Evolutionary conservation across 345 rosid species (phyloP).

Genomic region (Populus euphratica): DNA sequence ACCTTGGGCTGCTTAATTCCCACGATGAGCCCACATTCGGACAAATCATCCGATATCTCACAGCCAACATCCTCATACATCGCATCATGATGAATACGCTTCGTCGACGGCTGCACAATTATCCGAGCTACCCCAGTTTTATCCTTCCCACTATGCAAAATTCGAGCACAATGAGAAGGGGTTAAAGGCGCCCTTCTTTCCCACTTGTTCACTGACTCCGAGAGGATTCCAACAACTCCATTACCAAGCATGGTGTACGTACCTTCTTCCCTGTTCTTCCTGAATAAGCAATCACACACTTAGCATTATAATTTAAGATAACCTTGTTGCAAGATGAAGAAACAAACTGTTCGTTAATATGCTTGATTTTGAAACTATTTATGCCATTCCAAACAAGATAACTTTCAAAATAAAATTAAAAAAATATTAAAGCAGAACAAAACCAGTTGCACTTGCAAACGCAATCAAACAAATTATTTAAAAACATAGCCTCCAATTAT

Average conservation of each 20-base stretch:
- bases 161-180: constrained; percentile 85
- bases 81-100: constrained; percentile 80
- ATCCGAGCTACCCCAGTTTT: constrained; percentile 69
- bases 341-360: background rate
- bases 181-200: constrained; percentile 88
- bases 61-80: constrained; percentile 83
- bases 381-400: background rate
- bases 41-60: constrained; percentile 74
- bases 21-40: constrained; percentile 77
- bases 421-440: background rate
- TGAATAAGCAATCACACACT: background rate
- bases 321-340: background rate
- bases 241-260: constrained; percentile 60
- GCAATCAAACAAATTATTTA: background rate
- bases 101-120: constrained; percentile 84
- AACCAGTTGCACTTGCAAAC: no score
- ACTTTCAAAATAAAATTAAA: background rate
- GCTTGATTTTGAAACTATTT: background rate
- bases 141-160: constrained; percentile 64
- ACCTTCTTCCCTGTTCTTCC: background rate
- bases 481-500: background rate
- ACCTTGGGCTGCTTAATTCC: constrained; percentile 91
- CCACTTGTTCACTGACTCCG: constrained; percentile 83
- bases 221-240: constrained; percentile 79
- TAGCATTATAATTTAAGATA: background rate